Evolutionary conservation across 805 yeast genomes (phyloP), one percentile per base, ranked within the genome.

Genomic region (Ogataea methylovora): DNA sequence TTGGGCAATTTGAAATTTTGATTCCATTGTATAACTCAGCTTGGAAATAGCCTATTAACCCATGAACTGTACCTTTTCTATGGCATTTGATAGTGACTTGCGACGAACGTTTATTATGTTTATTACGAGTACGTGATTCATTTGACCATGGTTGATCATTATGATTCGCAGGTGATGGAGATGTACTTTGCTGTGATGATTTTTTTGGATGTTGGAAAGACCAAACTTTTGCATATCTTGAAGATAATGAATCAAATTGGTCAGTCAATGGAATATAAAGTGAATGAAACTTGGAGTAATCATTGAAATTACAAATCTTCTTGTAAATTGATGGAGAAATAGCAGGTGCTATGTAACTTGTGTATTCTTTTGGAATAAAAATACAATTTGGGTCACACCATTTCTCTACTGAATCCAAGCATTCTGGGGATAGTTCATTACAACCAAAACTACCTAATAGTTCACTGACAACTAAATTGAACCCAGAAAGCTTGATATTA

Each of bases 361-460:
- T 52, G 48, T 81, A 77, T 5, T 67, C 60, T 34, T 66, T 59
- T 10, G 90, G 90, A 24, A 82, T 79, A 57, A 72, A 77, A 15
- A 75, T 55, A 3, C 84, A 81, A 24, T 52, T 37, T 44, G 58
- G 34, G 55, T 73, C 67, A 45, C 69, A 39, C 44, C 49, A 44
- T 31, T 48, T 42, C 33, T 71, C 69, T 13, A 66, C 47, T 1
- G 67, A 58, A 29, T 61, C 62, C 3, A 85, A 54, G 38, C 92
- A 79, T 52, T 88, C 97, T 0, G 97, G 97, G 8, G 84, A 70
- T 13, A 85, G 64, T 52, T 88, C 97, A 55, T 88, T 90, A 54
- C 94, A 90, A 4, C 95, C 97, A 60, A 90, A 83, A 12, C 95
- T 84, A 5, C 97, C 97, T 19, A 88, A 56, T 7, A 90, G 60